Conservation (phyloP, 164 flowering plant species). For the Cinnamomum micranthum region DNA sequence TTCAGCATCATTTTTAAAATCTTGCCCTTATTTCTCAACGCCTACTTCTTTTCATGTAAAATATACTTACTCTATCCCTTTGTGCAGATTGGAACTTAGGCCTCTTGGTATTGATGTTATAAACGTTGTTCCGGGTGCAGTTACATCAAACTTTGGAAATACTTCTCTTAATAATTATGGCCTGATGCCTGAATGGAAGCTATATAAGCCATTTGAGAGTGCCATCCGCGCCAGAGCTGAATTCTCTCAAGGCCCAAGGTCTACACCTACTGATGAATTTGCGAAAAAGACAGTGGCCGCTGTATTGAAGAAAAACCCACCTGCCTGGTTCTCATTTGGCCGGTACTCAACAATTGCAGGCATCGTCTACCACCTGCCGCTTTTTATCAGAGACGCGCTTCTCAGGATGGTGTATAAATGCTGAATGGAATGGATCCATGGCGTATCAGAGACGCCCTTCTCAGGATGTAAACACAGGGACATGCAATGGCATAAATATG, state of each 20-base stretch:
- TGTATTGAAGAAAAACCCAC: slow-evolving; percentile 63
- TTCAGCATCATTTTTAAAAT: neutral
- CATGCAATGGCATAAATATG: too few species aligned
- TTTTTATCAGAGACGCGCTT: slow-evolving; percentile 48
- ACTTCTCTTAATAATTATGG: slow-evolving; percentile 44
- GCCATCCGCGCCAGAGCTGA: slow-evolving; percentile 51
- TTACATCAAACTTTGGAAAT: slow-evolving; percentile 64
- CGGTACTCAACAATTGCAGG: slow-evolving; percentile 36
- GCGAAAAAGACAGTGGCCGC: slow-evolving; percentile 66
- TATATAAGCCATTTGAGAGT: slow-evolving; percentile 61
- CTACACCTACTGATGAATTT: slow-evolving; percentile 74
- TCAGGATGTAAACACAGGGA: slow-evolving; percentile 13
- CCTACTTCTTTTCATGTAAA: neutral
- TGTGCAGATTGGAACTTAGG: slow-evolving; percentile 67
- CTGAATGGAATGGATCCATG: neutral
- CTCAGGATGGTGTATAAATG: slow-evolving; percentile 32
- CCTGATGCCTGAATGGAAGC: slow-evolving; percentile 75
- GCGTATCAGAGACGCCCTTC: slow-evolving; percentile 41
- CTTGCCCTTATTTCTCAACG: neutral
- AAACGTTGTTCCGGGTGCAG: slow-evolving; percentile 76
- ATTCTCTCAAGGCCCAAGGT: slow-evolving; percentile 43
- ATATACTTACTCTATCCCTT: neutral
- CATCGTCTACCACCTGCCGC: slow-evolving; percentile 58
- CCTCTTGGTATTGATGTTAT: slow-evolving; percentile 73
- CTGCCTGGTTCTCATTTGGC: slow-evolving; percentile 75